Evolutionary conservation across 306 rosid genomes (phyloP), one percentile per base, ranked within the genome.

Genomic region (Prunus armeniaca): DNA sequence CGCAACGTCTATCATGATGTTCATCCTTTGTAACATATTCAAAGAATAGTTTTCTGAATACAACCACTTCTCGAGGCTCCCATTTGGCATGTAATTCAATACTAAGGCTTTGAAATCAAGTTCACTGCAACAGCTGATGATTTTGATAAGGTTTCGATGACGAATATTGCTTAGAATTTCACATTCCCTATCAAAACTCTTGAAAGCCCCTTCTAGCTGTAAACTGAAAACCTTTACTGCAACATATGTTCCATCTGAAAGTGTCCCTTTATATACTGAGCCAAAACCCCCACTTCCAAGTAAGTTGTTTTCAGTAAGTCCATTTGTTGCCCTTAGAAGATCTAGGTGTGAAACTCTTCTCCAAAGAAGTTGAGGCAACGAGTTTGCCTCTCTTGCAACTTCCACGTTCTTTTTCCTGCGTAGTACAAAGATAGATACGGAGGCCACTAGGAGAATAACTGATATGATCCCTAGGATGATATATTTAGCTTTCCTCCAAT

Each of bases 221-320:
- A 77, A 19, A 9, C 61, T 77, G 65, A 82, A 77, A 52, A 82
- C 79, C 61, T 78, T 82, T 6, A 82, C 43, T 2, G 81, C 85
- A 65, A 71, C 69, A 46, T 55, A 0, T 27, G 1, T 32, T 9
- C 78, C 81, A 77, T 82, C 75, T 38, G 57, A 3, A 1, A 82
- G 52, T 45, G 25, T 77, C 19, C 78, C 81, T 17, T n/a, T 67
- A 15, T 71, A 77, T 9, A 71, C 76, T 3, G 70, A 34, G 0
- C 85, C 75, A 25, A 65, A 76, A 19, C 47, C 49, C 71, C 81
- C 81, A 12, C 2, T 34, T 0, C 85, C 15, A 72, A 19, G 15
- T 38, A 7, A 38, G 9, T 6, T 38, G 9, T 38, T 38, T 38
- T 38, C 0, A 9, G 7, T 1, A 38, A 73, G 77, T 6, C 54